Percentiles rank a stretch among this genome's conserved stretches.
These are phyloP conservation scores for Corymbia calophylla DNA, from an alignment of 441 rosid genomes.

Conservation along the genomic window DNA sequence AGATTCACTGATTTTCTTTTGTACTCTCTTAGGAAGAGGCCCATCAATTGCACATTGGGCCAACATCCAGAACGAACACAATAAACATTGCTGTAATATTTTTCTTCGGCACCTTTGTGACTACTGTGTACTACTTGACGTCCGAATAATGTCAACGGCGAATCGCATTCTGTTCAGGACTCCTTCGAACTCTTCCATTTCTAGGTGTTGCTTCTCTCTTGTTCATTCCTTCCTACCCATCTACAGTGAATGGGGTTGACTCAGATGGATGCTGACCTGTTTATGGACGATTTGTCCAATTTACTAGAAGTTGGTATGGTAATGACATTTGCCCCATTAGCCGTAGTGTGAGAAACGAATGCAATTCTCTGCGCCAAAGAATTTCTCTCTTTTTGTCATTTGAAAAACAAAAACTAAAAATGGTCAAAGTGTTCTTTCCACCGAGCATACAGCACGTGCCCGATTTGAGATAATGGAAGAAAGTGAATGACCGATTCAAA, in stretches of 20 bases:
- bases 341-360: not conserved
- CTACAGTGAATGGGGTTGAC: not conserved
- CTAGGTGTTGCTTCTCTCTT: not conserved
- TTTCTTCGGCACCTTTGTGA: not conserved
- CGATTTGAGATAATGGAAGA: not conserved
- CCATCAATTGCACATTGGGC: not conserved
- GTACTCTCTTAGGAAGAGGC: no score
- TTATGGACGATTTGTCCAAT: not conserved
- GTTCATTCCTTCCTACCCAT: not conserved
- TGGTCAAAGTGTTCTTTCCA: not conserved
- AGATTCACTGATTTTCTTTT: not conserved
- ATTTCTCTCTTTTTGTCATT: not conserved
- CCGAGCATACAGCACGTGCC: not conserved
- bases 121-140: not conserved
- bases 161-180: not conserved
- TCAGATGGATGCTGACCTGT: not conserved
- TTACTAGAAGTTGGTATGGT: not conserved
- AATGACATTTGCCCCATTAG: not conserved
- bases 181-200: not conserved
- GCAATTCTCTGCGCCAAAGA: not conserved
- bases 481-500: no score
- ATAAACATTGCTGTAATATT: not conserved
- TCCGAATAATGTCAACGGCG: not conserved
- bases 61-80: not conserved
- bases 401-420: not conserved